phyloP scores from a whole-genome alignment of 345 rosid species.

The Aegle marmelos region DNA sequence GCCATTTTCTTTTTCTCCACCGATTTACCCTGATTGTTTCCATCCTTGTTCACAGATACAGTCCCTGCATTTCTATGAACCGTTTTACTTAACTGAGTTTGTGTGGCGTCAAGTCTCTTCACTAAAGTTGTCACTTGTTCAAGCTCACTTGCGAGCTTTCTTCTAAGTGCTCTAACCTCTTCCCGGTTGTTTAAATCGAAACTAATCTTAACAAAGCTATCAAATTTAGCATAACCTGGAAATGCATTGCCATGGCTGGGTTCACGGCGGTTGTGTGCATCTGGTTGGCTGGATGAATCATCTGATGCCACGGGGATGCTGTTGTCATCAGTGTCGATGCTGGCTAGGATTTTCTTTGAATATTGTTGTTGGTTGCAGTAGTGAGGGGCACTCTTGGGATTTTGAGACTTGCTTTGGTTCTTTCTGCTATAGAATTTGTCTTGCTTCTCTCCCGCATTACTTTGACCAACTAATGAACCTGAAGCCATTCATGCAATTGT shows the following conservation, averaged over 20 bases:
- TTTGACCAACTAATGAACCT: constrained; percentile 17
- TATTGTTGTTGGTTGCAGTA: constrained; percentile 6
- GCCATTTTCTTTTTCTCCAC: constrained; percentile 32
- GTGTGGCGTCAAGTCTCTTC: constrained; percentile 42
- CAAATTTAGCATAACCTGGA: constrained; percentile 41
- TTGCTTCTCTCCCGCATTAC: constrained; percentile 15
- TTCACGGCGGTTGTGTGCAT: constrained; percentile 8
- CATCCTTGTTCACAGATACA: constrained; percentile 27
- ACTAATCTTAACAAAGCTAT: constrained; percentile 41
- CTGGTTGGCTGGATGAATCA: constrained; percentile 36
- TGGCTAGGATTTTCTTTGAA: constrained; percentile 17
- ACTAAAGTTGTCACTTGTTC: constrained; percentile 46
- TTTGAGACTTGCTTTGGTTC: constrained; percentile 13
- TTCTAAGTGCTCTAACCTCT: constrained; percentile 41
- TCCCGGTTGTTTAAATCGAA: constrained; percentile 30
- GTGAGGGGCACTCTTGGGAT: constrained; percentile 8
- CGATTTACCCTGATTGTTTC: constrained; percentile 19
- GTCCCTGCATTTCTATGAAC: constrained; percentile 9
- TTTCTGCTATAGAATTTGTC: constrained; percentile 17
- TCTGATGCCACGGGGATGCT: constrained; percentile 34
- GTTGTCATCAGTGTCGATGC: constrained; percentile 16
- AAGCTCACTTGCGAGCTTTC: constrained; percentile 56
- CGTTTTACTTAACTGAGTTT: constrained; percentile 14
- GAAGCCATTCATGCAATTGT: constrained; percentile 24
- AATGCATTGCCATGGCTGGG: constrained; percentile 20